Conservation (phyloP, 75 land plant species). For the Ceratopteris richardii region DNA sequence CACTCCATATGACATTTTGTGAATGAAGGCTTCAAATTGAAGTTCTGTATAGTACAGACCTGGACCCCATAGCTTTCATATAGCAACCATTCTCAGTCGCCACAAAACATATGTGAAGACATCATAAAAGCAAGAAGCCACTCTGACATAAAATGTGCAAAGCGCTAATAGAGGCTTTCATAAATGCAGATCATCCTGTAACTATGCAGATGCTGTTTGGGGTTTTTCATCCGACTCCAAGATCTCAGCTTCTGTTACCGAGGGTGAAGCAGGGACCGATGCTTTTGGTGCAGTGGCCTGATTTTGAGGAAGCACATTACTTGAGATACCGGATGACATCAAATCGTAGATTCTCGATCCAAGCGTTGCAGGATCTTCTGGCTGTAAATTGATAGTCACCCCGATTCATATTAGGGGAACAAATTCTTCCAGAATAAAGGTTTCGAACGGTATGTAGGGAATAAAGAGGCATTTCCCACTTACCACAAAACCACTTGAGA, state of each 20-base stretch:
- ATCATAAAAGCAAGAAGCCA: too few relatives aligned
- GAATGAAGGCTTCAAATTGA: too few relatives aligned
- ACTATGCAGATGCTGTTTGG: neutral
- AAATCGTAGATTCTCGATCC: slow-evolving; percentile 84
- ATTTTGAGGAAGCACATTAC: neutral
- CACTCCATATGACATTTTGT: too few relatives aligned
- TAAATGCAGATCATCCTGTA: neutral
- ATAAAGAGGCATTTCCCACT: slow-evolving; percentile 20
- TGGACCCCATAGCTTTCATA: too few relatives aligned
- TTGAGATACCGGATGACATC: slow-evolving; percentile 60
- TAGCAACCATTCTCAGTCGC: too few relatives aligned
- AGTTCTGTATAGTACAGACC: too few relatives aligned
- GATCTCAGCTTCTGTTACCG: neutral
- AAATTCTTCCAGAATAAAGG: neutral
- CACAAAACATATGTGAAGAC: too few relatives aligned
- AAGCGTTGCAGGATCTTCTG: slow-evolving; percentile 82
- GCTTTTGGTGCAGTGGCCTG: neutral
- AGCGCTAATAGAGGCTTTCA: neutral
- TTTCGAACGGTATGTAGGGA: neutral
- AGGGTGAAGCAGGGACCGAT: neutral
- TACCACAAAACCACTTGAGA: slow-evolving; percentile 93
- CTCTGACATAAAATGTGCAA: too few relatives aligned
- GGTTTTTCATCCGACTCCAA: neutral
- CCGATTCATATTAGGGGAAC: neutral
- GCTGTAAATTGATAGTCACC: slow-evolving; percentile 41